Conservation (phyloP, 371 early-diverging fungal genomes). For the Basidiobolus heterosporus region DNA sequence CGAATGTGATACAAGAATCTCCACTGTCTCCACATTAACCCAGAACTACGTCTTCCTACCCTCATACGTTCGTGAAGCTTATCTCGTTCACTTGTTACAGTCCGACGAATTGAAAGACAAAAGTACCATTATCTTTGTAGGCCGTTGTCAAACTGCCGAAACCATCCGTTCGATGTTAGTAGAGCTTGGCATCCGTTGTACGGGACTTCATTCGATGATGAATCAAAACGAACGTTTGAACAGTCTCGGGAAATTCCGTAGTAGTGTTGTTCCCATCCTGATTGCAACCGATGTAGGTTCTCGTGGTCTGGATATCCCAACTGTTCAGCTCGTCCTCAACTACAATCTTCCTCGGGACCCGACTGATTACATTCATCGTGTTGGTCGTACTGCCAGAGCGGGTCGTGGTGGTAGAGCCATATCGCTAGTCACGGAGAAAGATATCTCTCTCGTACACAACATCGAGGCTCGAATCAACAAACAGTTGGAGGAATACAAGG, state of each 20-base stretch:
- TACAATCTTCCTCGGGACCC: conserved; percentile 96
- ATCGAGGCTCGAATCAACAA: conserved; percentile 68
- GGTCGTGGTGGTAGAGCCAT: conserved; percentile 73
- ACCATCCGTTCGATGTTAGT: conserved; percentile 64
- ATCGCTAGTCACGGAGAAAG: conserved; percentile 87
- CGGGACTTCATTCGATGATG: conserved; percentile 88
- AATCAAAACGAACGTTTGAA: conserved; percentile 78
- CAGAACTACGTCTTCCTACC: conserved; percentile 91
- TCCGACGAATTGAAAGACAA: conserved; percentile 51
- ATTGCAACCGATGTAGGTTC: conserved; percentile 93
- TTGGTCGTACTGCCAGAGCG: conserved; percentile 98
- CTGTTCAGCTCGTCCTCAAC: conserved; percentile 88
- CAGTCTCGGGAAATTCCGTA: conserved; percentile 83
- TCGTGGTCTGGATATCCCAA: conserved; percentile 96
- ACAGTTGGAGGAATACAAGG: conserved; percentile 47
- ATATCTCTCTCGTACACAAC: conserved; percentile 68
- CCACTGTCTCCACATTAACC: conserved; percentile 70
- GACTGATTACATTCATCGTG: conserved; percentile 95
- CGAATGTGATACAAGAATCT: conserved; percentile 48
- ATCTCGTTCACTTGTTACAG: conserved; percentile 63
- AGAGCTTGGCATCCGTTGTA: conserved; percentile 72
- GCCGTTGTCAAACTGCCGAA: conserved; percentile 68
- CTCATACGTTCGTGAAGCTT: conserved; percentile 77
- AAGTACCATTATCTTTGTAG: conserved; percentile 73
- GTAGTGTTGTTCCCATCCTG: conserved; percentile 64